A percentile compares a stretch with the other conserved stretches of the same genome.
These are phyloP conservation scores for Fusarium sp. DNA, from an alignment of 2,329 filamentous ascomycete species.

Conservation along the genomic window DNA sequence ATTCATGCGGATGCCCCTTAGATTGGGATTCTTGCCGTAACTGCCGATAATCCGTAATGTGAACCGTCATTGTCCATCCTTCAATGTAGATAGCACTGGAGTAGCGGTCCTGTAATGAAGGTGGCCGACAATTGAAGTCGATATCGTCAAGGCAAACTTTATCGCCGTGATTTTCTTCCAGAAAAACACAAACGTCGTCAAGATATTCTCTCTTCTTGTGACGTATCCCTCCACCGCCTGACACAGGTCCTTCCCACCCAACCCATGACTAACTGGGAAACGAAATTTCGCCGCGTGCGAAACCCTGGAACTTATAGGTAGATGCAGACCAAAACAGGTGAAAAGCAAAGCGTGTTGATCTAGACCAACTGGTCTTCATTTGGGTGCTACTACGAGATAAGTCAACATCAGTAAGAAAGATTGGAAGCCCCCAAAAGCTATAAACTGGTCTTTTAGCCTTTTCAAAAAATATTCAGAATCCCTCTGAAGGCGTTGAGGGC, in stretches of 20 bases:
- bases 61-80: not conserved
- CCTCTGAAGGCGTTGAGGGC: not conserved
- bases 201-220: no score
- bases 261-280: not conserved
- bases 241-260: not conserved
- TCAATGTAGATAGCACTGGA: not conserved
- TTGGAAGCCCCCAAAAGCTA: not conserved
- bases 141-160: not conserved
- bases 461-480: not conserved
- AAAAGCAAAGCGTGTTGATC: not conserved
- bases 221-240: no score
- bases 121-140: rapidly evolving
- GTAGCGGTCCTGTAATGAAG: not conserved
- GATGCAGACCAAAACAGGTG: not conserved
- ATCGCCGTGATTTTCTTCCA: not conserved
- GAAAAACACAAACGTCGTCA: not conserved
- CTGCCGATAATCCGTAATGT: rapidly evolving
- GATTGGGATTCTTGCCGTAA: not conserved
- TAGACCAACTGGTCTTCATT: not conserved
- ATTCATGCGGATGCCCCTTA: rapidly evolving
- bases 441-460: not conserved
- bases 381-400: not conserved
- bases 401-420: not conserved
- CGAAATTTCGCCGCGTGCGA: rapidly evolving
- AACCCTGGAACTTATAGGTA: no score